Evolutionary conservation across 805 yeast species (phyloP).

Genomic region (Citeromyces matritensis): DNA sequence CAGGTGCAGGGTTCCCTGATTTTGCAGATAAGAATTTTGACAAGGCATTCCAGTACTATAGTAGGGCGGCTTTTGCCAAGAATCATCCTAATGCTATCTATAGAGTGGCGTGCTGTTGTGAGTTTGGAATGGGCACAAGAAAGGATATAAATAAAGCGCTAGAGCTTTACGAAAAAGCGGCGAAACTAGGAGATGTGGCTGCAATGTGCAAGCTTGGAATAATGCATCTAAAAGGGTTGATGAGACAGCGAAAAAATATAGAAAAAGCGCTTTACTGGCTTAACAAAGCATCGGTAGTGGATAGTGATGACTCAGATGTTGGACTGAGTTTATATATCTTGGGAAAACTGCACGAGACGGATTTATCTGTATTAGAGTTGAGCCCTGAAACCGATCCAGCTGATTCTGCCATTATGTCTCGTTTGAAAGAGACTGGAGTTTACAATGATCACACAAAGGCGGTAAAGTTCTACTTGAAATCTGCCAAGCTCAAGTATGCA

Average conservation of each 20-base stretch:
- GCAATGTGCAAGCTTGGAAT: conserved; percentile 68
- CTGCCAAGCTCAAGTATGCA: conserved; percentile 45
- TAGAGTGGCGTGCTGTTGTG: conserved; percentile 57
- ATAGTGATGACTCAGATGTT: conserved; percentile 14
- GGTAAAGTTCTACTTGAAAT: conserved; percentile 34
- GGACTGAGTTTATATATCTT: conserved; percentile 17
- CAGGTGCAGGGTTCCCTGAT: conserved; percentile 31
- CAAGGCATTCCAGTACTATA: conserved; percentile 46
- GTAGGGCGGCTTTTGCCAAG: conserved; percentile 35
- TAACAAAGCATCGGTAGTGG: conserved; percentile 24
- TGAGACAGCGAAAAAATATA: conserved; percentile 22
- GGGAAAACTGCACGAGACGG: conserved; percentile 19
- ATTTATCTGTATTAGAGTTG: conserved; percentile 12
- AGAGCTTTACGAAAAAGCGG: conserved; percentile 41
- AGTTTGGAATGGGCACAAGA: conserved; percentile 43
- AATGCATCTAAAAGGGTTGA: conserved; percentile 35
- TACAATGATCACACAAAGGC: conserved; percentile 23
- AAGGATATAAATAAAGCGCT: conserved; percentile 30
- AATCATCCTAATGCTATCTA: conserved; percentile 49
- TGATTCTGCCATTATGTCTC: conserved; percentile 14
- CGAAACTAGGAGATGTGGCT: conserved; percentile 42
- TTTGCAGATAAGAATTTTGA: conserved; percentile 34
- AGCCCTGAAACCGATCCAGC: conserved; percentile 10
- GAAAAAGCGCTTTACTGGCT: conserved; percentile 35
- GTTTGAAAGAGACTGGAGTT: conserved; percentile 15